Percentiles rank a stretch among this genome's conserved stretches.
phyloP scores from a whole-genome alignment of 768 basidiomycete species.

The Kondoa subrosea region DNA sequence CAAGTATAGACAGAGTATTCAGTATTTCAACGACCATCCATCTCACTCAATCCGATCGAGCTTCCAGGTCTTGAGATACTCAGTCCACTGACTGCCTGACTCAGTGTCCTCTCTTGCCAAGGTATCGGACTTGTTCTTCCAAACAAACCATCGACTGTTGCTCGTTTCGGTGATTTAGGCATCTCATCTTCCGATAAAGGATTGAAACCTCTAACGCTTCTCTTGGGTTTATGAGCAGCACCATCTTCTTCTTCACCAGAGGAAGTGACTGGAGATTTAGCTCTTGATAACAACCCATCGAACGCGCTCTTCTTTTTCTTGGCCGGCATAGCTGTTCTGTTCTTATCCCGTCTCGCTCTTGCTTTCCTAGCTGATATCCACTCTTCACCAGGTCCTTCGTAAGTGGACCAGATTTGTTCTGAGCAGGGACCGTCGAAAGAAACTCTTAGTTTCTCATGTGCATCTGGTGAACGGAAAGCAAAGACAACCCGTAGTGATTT shows the following conservation, averaged over 20 bases:
- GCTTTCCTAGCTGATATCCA: background rate
- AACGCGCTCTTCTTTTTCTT: background rate
- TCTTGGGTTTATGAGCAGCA: too few species aligned
- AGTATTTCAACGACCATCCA: too few species aligned
- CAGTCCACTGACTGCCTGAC: background rate
- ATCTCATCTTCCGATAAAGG: too few species aligned
- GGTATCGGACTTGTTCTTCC: background rate
- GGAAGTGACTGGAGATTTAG: background rate
- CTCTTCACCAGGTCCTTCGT: background rate
- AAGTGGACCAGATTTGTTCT: background rate
- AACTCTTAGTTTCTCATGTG: constrained; percentile 25
- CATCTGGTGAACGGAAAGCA: constrained; percentile 27
- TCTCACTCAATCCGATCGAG: too few species aligned
- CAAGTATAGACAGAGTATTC: too few species aligned
- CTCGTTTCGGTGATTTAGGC: too few species aligned
- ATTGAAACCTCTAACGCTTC: too few species aligned
- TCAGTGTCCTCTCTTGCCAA: background rate
- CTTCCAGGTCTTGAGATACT: background rate
- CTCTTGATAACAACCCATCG: background rate
- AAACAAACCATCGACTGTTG: background rate
- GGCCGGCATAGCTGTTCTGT: too few species aligned
- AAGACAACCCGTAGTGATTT: constrained; percentile 29
- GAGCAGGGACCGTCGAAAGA: constrained; percentile 21
- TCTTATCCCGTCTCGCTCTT: background rate
- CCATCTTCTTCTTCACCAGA: background rate